Evolutionary conservation across 257 asterid genomes (phyloP), one percentile per base, ranked within the genome.

Genomic region (Fraxinus excelsior): DNA sequence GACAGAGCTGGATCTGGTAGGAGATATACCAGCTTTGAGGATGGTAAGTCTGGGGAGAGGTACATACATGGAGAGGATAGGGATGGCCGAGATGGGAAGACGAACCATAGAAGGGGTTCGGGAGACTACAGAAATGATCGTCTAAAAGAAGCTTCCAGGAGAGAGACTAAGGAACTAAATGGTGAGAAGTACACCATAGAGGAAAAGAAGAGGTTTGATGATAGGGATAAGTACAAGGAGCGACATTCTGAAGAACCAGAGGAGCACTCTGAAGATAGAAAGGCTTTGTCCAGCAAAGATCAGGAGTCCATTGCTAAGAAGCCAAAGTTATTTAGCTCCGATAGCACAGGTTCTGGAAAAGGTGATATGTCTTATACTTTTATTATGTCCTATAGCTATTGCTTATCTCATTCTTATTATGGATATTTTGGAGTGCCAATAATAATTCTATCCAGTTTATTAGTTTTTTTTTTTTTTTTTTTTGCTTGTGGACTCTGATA

Each of bases 1-100:
- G 93, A 89, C 29, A 86, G 83, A 82, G 77, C 74, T 71, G 94
- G 89, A 64, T 86, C 91, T 84, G 88, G 93, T 72, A 85, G 87
- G 83, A 87, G 86, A 79, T 90, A 83, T 76, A 71, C 79, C 78
- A 80, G 64, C 72, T 34, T 25, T 82, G 97, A 88, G 31, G 92
- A 86, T 9, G 68, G 68, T 25, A 62, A 62, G 13, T 23, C 35
- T 74, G 72, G 81, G 83, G 80, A 74, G 71, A 65, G 68, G 70
- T 80, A 75, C 29, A 72, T 80, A 76, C 70, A 69, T 71, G 84
- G 85, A 76, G 92, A 82, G 71, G 90, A 79, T 81, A 91, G 85
- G 81, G 83, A 72, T 75, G 84, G 85, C 73, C 82, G 79, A 67
- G 82, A 85, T 84, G 89, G 82, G 79, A 92, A 87, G 85, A 75